Evolutionary conservation across 192 early-diverging fungal species (phyloP), one percentile per base, ranked within the genome.

Genomic region (Gigaspora rosea): DNA sequence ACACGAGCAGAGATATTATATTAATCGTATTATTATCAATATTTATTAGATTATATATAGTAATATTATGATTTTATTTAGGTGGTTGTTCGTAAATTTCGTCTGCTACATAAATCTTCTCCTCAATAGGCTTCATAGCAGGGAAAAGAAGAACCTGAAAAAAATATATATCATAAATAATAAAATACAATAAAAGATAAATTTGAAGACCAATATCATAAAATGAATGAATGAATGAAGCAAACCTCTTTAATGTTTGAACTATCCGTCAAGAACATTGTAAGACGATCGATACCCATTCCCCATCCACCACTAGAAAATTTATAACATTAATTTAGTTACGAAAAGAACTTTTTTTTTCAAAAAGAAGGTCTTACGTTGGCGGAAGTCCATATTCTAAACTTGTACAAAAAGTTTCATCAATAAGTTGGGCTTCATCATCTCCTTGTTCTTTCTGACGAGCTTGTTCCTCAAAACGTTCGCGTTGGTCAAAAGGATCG

Each of bases 241-340:
- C 33, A 80, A 61, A 96, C 93, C 87, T 99, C 95, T 85, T 95
- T 97, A 85, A 99, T 98, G 86, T 98, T 98, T 86, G 94, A 94
- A 68, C 95, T 95, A 84, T 99, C 91, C 6, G 97, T 98, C 85
- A 99, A 87, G 91, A 98, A 97, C 97, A 99, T 99, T 81, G 94
- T 92, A 73, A 99, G 81, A 79, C 96, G 94, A 86, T 98, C 96
- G 78, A 99, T 90, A 80, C 96, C 96, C 92, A 97, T 89, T 78
- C 95, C 95, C 92, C 92, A 94, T 46, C 93, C 93, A 79, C 92
- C 93, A 27, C 71, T 72, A 72, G 22, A 20, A 20, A 22, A 22
- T 27, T 27, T 27, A 27, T 27, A 27, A 27, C 27, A 27, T 27
- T 0, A 27, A 27, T 15, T 41, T 36, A 66, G 9, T 35, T 72